A percentile compares a stretch with the other conserved stretches of the same genome.
Evolutionary conservation across 768 basidiomycete species (phyloP).

Genomic region (Leccinum uliginosum): DNA sequence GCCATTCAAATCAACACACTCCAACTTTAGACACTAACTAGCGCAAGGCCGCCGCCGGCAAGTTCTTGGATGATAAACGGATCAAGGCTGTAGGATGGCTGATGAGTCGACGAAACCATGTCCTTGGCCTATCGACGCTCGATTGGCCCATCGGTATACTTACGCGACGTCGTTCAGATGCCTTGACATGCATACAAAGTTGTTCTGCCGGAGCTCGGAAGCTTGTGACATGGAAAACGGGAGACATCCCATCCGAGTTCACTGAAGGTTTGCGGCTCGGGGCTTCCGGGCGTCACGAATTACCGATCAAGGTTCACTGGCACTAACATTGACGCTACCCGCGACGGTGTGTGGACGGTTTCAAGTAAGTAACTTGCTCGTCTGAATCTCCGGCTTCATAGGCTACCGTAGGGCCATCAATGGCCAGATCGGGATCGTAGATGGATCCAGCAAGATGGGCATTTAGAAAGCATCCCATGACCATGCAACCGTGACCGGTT

Average conservation of each 20-base stretch:
- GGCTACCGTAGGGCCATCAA: no score
- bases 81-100: neutral
- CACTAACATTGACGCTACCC: no score
- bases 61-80: neutral
- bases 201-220: neutral
- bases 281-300: neutral
- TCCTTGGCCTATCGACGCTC: no score
- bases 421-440: neutral
- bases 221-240: neutral
- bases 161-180: no score
- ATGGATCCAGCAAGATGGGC: neutral
- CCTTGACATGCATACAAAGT: no score
- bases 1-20: neutral
- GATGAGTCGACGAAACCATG: neutral
- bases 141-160: no score
- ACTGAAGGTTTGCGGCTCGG: neutral
- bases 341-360: neutral
- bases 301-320: neutral
- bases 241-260: neutral
- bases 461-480: neutral
- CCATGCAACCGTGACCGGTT: no score
- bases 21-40: neutral
- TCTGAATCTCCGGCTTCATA: neutral
- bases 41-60: neutral
- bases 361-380: neutral